phyloP scores from a whole-genome alignment of 2,329 filamentous ascomycete species.

The Fonsecaea pugnacius region DNA sequence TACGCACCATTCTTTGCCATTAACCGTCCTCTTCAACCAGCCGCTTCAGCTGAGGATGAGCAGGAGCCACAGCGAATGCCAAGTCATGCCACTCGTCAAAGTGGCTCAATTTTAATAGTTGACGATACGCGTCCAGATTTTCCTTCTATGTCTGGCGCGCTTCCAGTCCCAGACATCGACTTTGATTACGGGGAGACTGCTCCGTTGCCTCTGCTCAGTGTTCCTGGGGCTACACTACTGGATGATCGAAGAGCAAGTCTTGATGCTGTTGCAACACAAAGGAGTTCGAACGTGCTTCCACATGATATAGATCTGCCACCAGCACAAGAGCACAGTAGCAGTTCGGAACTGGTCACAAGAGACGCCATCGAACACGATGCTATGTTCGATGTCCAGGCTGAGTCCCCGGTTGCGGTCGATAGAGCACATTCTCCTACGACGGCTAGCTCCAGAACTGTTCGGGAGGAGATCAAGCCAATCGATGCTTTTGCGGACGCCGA shows the following conservation, averaged over 20 bases:
- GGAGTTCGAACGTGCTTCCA: conserved; percentile 32
- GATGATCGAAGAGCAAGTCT: conserved; percentile 22
- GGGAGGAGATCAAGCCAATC: conserved; percentile 6
- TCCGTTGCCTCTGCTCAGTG: conserved; percentile 3
- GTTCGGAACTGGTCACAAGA: conserved; percentile 7
- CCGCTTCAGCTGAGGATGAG: conserved; percentile 4
- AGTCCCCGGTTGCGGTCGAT: neutral
- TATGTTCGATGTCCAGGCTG: conserved; percentile 1
- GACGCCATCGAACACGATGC: neutral
- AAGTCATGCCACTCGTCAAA: conserved; percentile 73
- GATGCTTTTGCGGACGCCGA: neutral
- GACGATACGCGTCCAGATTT: conserved; percentile 54
- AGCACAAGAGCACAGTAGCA: conserved; percentile 15
- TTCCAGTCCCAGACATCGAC: conserved; percentile 25
- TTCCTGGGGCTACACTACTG: neutral
- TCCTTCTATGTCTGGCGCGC: conserved; percentile 48
- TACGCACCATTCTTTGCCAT: conserved; percentile 28
- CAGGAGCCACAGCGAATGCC: conserved; percentile 41
- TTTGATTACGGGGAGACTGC: neutral
- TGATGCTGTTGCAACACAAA: conserved; percentile 29
- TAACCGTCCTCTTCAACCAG: conserved; percentile 20
- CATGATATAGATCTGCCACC: conserved; percentile 13
- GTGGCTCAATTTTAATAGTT: conserved; percentile 87
- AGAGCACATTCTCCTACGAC: conserved; percentile 25
- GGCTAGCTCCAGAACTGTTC: conserved; percentile 23